Base-by-base conservation (phyloP, 352 stramenopile genomes). In the Phytophthora constricta region DNA sequence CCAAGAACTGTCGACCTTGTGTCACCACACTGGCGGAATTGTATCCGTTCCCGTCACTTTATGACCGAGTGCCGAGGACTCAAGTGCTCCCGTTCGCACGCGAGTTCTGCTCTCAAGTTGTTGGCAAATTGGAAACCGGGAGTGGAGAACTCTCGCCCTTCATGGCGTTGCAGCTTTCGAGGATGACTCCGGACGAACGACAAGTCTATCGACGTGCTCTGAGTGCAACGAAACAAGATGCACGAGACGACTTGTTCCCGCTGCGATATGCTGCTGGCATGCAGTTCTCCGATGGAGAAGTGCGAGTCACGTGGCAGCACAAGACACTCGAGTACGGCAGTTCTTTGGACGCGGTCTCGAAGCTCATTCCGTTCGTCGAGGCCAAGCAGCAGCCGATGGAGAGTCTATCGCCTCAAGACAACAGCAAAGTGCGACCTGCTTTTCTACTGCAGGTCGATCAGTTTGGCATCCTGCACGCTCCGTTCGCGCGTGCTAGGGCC, bases 381-480 rank as follows among this genome's bases (percentile, higher is more conserved):
- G 72, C 62, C 17, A 80, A 80, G 43, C 55, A 65, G 16, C 33
- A 62, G 5, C 34, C 8, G 20, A 26, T 17, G 25, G 27, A 17
- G 20, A 59, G 14, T 3, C 41, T 10, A 23, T 23, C 41, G 17
- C 16, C n/a, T 57, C 37, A 60, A 33, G 58, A 58, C 2, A 27
- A 28, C 22, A 48, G 68, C 9, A 26, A 7, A 1, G 59, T 56
- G 1, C 48, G 56, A 11, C 77, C 87, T 4, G 45, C 86, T 37
- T 71, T 91, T 23, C 63, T 96, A 27, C 68, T 93, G 14, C 87
- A 96, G 48, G 87, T 89, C 48, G 92, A 98, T 79, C 89, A 97
- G 64, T 96, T 94, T 63, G 92, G 90, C 23, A 87, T 98, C 26
- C 71, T 89, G 5, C 90, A 97, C 72, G 79, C 87, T 10, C 92